Evolutionary conservation across 2,329 filamentous ascomycete genomes (phyloP), one percentile per base, ranked within the genome.

Genomic region (Colletotrichum lentis): DNA sequence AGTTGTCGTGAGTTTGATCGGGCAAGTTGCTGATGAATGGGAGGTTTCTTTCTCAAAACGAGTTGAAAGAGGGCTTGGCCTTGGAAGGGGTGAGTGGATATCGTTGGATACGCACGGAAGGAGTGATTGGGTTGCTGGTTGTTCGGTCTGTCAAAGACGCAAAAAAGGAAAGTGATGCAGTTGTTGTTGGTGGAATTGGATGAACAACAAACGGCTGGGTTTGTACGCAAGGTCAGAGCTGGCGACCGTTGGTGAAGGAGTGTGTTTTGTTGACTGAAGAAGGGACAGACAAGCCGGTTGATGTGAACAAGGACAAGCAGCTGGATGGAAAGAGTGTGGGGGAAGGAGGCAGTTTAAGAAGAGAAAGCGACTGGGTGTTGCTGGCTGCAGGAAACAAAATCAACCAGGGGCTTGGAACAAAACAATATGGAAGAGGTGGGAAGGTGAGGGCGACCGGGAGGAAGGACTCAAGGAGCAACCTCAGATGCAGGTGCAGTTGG

Each of bases 91-190:
- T 70, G 65, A n/a, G 20, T 49, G 27, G 7, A 31, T 62, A 65
- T 65, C 52, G 41, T 24, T 37, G 47, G 55, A 69, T 69, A 70
- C 52, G 53, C 47, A 58, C 54, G n/a, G 63, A 70, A 69, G 61
- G 65, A 61, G 60, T 59, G 64, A 16, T 41, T 37, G n/a, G 12
- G 54, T 52, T 43, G 43, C 41, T 47, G 43, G 50, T 41, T 66
- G 53, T 62, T 62, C 78, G 70, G 79, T 84, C 83, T 85, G 73
- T 85, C 83, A 84, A 85, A 85, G 83, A 85, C 80, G 78, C 81
- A 76, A 74, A 79, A n/a, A 78, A 70, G 76, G 69, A 77, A 73
- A 77, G 76, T 80, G 77, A 78, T 41, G 73, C 71, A 69, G 74
- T 71, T 75, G 77, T 73, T 67, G 74, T 74, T 71, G 73, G 72